Percentiles rank a stretch among this genome's conserved stretches.
These are phyloP conservation scores for Tubosaeta sp. DNA, from an alignment of 768 basidiomycete genomes.

Conservation along the genomic window DNA sequence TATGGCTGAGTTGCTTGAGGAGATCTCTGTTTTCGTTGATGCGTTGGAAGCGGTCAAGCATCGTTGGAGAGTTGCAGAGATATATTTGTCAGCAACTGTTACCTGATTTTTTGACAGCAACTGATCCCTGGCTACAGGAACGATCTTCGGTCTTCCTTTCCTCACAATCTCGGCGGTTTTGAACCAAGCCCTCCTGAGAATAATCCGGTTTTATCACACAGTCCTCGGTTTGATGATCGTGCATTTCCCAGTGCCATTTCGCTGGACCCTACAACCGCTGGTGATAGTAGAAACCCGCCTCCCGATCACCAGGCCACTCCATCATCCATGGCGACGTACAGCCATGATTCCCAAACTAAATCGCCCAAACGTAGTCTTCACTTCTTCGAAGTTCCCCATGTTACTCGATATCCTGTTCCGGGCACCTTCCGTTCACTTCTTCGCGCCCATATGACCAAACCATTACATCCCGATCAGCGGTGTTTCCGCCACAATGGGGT, in stretches of 20 bases:
- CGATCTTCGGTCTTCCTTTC: slow-evolving; percentile 26
- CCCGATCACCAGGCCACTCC: slow-evolving; percentile 12
- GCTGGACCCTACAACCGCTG: slow-evolving; percentile 12
- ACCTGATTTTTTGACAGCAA: slow-evolving; percentile 20
- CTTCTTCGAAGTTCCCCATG: slow-evolving; percentile 27
- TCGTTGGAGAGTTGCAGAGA: slow-evolving; percentile 32
- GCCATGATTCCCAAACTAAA: slow-evolving; percentile 9
- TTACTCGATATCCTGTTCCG: slow-evolving; percentile 26
- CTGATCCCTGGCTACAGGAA: slow-evolving; percentile 31
- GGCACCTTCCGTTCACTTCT: slow-evolving; percentile 14
- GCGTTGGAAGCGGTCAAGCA: slow-evolving; percentile 24
- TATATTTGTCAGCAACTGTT: slow-evolving; percentile 32
- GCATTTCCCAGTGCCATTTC: slow-evolving; percentile 4
- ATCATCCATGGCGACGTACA: slow-evolving; percentile 9
- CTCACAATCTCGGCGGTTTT: slow-evolving; percentile 21
- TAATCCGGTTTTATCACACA: slow-evolving; percentile 2
- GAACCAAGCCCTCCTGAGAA: slow-evolving; percentile 17
- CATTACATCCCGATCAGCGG: slow-evolving; percentile 1
- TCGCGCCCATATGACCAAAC: slow-evolving; percentile 4
- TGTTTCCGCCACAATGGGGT: slow-evolving; percentile 8
- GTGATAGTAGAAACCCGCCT: slow-evolving; percentile 11
- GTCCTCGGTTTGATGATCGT: slow-evolving; percentile 10
- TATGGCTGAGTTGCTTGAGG: slow-evolving; percentile 31
- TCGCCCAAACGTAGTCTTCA: slow-evolving; percentile 13
- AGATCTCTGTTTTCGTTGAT: slow-evolving; percentile 25